Evolutionary conservation across 192 early-diverging fungal species (phyloP), one percentile per base, ranked within the genome.

Genomic region (Coemansia asiatica): DNA sequence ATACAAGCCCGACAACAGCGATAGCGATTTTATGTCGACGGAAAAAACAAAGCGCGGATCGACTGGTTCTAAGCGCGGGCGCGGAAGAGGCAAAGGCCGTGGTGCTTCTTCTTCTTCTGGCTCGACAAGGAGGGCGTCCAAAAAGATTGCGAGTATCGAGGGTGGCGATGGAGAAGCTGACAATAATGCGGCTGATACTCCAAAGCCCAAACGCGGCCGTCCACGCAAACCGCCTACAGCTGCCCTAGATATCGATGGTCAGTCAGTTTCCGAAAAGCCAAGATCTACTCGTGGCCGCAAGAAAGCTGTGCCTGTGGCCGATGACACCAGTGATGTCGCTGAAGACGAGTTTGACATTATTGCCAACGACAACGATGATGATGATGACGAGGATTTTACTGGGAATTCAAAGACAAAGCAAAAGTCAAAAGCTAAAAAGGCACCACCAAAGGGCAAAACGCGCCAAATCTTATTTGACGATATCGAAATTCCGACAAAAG

Each of bases 391-490:
- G 19, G 75, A 61, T 1, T 77, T 56, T 36, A 61, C 31, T 19
- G 71, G 54, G 21, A 66, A 50, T 5, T 35, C 74, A 19, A 53
- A 60, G 25, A 2, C 40, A 44, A 60, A 60, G 59, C 31, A 38
- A 10, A 60, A 60, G 18, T 9, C 59, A 19, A 55, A 55, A 28
- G n/a, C 49, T 27, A 56, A 35, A n/a, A 72, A 72, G 54, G 53
- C 74, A 29, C 29, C 66, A 16, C 36, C 55, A 0, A 82, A 74
- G 58, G 80, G 75, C 13, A 82, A 82, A 56, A 66, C 75, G 6
- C 68, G 74, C 2, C 80, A 82, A 29, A 74, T 48, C 38, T 77
- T 75, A 31, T 58, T 82, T 59, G 80, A 82, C 53, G 79, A 81
- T 4, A 67, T 75, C 15, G 55, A 68, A 33, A 49, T 71, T 7